Evolutionary conservation across 2,329 filamentous ascomycete species (phyloP).

Genomic region (Thielaviopsis punctulata): DNA sequence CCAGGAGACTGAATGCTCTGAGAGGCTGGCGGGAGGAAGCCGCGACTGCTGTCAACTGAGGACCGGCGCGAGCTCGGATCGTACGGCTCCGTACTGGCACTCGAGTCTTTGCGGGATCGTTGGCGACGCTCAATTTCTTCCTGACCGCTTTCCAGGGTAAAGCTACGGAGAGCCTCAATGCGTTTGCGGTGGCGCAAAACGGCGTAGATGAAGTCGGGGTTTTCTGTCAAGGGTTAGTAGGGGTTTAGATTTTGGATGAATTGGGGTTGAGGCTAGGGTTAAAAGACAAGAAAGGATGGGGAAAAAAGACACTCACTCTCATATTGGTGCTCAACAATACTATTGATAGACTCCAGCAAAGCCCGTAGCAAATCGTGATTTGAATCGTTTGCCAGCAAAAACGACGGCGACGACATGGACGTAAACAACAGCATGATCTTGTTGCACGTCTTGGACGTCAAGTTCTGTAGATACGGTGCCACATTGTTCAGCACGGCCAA

Average conservation of each 20-base stretch:
- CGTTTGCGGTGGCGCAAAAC: constrained; percentile 64
- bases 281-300: neutral
- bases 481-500: constrained; percentile 89
- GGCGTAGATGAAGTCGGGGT: constrained; percentile 63
- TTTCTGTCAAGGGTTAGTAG: constrained; percentile 33
- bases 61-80: constrained; percentile 34
- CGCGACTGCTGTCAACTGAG: constrained; percentile 51
- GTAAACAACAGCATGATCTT: constrained; percentile 77
- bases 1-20: constrained; percentile 27
- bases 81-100: constrained; percentile 30
- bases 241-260: too few species aligned
- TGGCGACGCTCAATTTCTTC: constrained; percentile 75
- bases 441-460: constrained; percentile 57
- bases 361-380: constrained; percentile 72
- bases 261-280: neutral
- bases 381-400: constrained; percentile 77
- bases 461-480: constrained; percentile 61
- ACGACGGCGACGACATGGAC: constrained; percentile 86
- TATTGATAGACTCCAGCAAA: constrained; percentile 74
- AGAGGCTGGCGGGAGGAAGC: constrained; percentile 37
- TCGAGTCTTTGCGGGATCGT: constrained; percentile 48
- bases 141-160: constrained; percentile 82
- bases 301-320: constrained; percentile 35
- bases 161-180: constrained; percentile 69
- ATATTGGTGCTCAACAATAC: constrained; percentile 79